Conservation (phyloP, 495 filamentous ascomycete species). For the Neurospora tetrasperma region DNA sequence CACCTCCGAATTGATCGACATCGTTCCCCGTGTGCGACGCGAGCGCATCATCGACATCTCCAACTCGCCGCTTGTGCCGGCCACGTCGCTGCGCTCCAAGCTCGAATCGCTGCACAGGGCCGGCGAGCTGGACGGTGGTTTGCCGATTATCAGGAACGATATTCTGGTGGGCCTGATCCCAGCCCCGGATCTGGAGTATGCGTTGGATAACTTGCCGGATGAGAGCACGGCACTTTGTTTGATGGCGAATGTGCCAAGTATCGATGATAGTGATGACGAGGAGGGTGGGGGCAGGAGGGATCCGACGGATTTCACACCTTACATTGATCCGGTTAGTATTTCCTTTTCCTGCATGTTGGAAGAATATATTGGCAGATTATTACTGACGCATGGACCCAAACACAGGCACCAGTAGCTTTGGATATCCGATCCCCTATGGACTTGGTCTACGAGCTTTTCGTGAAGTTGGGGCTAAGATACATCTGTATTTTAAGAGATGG, state of each 20-base stretch:
- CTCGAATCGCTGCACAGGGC: constrained; percentile 71
- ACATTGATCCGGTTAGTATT: constrained; percentile 69
- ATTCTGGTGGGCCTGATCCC: constrained; percentile 87
- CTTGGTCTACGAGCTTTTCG: constrained; percentile 92
- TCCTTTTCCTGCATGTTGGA: neutral
- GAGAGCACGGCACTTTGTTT: constrained; percentile 66
- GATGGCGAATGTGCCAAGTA: constrained; percentile 57
- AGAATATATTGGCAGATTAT: neutral
- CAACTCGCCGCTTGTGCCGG: constrained; percentile 63
- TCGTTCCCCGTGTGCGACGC: constrained; percentile 61
- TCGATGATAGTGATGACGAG: constrained; percentile 45
- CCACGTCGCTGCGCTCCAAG: constrained; percentile 63
- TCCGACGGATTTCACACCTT: constrained; percentile 76
- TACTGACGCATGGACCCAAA: neutral
- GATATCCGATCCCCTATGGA: constrained; percentile 90
- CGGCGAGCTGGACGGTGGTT: constrained; percentile 84
- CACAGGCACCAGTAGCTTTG: constrained; percentile 67
- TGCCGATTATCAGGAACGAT: constrained; percentile 72
- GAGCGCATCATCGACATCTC: constrained; percentile 84
- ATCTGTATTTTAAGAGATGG: constrained; percentile 82
- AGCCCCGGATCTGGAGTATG: constrained; percentile 89
- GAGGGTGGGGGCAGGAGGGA: constrained; percentile 38
- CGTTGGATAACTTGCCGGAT: constrained; percentile 67
- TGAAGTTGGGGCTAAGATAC: constrained; percentile 85
- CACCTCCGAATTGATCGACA: constrained; percentile 74